Conservation (phyloP, 1,284 basidiomycete species). For the Ustilago xerochloae region DNA sequence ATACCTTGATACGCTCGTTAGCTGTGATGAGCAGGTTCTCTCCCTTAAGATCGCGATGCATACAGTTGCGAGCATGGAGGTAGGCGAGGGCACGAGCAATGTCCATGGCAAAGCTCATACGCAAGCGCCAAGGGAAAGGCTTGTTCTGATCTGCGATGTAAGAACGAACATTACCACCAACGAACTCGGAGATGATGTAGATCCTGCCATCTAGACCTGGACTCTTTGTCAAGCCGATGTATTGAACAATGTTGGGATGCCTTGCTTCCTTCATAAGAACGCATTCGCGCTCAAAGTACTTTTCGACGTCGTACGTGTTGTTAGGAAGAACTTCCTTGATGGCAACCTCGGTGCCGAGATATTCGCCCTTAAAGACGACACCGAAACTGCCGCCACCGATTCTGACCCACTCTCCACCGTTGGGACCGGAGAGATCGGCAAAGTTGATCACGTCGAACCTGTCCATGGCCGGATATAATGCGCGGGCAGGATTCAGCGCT, state of each 20-base stretch:
- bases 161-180: conserved; percentile 58
- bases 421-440: conserved; percentile 58
- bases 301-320: conserved; percentile 87
- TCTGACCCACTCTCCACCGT: conserved; percentile 57
- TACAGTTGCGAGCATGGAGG: conserved; percentile 84
- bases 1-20: conserved; percentile 93
- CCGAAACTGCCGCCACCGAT: conserved; percentile 64
- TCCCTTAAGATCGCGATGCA: conserved; percentile 86
- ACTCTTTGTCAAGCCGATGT: conserved; percentile 89
- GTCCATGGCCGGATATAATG: conserved; percentile 41
- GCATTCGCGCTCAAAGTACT: conserved; percentile 98
- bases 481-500: neutral
- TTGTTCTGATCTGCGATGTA: conserved; percentile 61
- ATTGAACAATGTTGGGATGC: conserved; percentile 92
- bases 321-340: conserved; percentile 94
- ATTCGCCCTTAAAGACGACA: conserved; percentile 75
- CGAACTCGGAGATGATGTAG: conserved; percentile 66
- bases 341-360: conserved; percentile 93
- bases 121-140: conserved; percentile 70
- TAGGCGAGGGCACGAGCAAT: conserved; percentile 94
- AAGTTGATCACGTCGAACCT: conserved; percentile 65
- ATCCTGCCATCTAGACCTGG: conserved; percentile 80
- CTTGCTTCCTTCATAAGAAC: conserved; percentile 91
- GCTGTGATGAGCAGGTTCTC: conserved; percentile 94
- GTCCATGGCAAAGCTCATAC: conserved; percentile 93